These are phyloP conservation scores for Debaryomyces hansenii DNA, from an alignment of 805 yeast species.

Conservation along the genomic window DNA sequence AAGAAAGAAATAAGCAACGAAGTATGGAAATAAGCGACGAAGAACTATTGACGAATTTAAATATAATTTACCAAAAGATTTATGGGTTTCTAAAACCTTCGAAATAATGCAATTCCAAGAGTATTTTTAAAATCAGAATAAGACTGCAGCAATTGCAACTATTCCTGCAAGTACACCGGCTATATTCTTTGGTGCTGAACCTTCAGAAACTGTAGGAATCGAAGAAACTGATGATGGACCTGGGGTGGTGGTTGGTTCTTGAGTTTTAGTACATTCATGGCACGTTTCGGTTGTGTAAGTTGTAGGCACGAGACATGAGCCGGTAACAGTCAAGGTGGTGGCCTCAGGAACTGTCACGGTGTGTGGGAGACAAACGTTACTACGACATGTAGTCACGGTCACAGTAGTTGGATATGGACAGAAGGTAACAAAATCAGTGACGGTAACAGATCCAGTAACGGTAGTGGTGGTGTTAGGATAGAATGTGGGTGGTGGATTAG, in stretches of 20 bases:
- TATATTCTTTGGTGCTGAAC: conserved; percentile 29
- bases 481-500: not conserved
- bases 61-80: too few relatives aligned
- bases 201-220: conserved; percentile 15
- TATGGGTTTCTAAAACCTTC: too few relatives aligned
- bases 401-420: conserved; percentile 71
- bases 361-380: conserved; percentile 15
- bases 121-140: not conserved
- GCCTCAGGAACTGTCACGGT: conserved; percentile 70
- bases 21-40: not conserved
- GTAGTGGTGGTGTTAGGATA: conserved; percentile 30
- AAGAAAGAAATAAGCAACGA: not conserved
- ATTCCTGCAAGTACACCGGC: conserved; percentile 27
- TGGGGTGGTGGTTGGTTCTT: conserved; percentile 4
- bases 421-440: conserved; percentile 55
- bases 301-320: conserved; percentile 68
- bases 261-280: not conserved
- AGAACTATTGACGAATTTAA: too few relatives aligned
- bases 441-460: conserved; percentile 34
- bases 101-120: too few relatives aligned
- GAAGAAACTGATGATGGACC: not conserved
- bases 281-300: conserved; percentile 14
- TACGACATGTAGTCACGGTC: conserved; percentile 47
- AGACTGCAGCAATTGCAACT: conserved; percentile 19
- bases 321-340: conserved; percentile 77